Evolutionary conservation across 2,329 filamentous ascomycete species (phyloP), one percentile per base, ranked within the genome.

Genomic region (Claviceps purpurea): DNA sequence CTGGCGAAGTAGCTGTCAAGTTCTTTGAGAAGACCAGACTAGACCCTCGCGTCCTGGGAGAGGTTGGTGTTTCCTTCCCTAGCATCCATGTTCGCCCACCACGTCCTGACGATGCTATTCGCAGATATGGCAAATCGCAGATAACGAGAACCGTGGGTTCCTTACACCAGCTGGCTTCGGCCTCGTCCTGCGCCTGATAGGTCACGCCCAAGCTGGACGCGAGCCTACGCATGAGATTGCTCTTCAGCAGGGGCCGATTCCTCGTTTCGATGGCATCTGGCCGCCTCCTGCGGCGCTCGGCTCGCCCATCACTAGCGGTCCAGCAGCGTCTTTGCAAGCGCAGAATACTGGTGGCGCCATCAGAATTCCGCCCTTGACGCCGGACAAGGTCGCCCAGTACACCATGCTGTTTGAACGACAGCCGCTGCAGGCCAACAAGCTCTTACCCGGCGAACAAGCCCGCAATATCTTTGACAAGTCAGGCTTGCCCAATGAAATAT

Each of bases 41-140:
- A 48, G 82, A 91, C 56, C 88, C 90, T 51, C 82, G 87, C 56
- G 77, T 93, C 48, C 77, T 98, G 54, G 93, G 91, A 68, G 84
- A 95, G 80, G 87, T 91, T 71, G 60, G 81, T 74, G 5, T 2
- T 13, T 11, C 42, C 16, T 5, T 46, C 43, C 24, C 30, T 40
- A 7, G 26, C 45, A 4, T 10, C 22, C 34, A 10, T 14, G 14
- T 18, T 14, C n/a, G 5, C 24, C 14, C 39, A 14, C 41, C 43
- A 10, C 4, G 13, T 6, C 42, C 42, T 57, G 44, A 56, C 51
- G 24, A 38, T 47, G 20, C 22, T 24, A 42, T 43, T 26, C 51
- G 30, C 68, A 95, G 87, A 97, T 98, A 77, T 98, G 93, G 93
- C 91, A 97, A 72, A 93, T 98, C 67, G 91, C 93, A 60, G 93